Base-by-base conservation (phyloP, 2,329 filamentous ascomycete species). In the Aspergillus ustus region DNA sequence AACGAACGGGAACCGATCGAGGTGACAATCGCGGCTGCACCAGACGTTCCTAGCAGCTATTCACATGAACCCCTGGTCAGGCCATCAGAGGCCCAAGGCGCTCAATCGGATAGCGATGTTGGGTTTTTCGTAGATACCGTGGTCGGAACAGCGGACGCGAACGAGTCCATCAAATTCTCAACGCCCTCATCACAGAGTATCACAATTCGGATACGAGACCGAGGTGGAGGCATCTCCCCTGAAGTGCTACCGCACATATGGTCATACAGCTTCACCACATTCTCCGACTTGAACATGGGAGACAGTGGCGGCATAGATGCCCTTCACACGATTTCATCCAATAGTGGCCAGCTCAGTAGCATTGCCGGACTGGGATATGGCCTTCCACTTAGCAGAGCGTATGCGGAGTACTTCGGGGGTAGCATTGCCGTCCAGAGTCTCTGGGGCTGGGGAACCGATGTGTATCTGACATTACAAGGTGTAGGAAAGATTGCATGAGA, bases 231-330 rank as follows among this genome's bases (percentile, higher is more conserved):
- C 40, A 98, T 99, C 59, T 86, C 88, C 0, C 91, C 93, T 0
- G 91, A 93, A 17, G 89, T 95, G 29, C 80, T 95, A 37, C 88
- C 89, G 4, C 89, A 94, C 67, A 93, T 99, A 61, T 99, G 95
- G 93, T 93, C 93, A 7, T 99, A 98, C 76, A 95, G 91, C 65
- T 99, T 97, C 75, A 97, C 94, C 20, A 99, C 95, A 0, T 98
- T 98, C 77, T 89, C 87, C 60, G 91, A 92, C 22, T 84, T 89
- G 57, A 78, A 85, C 66, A 73, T 82, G 68, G 71, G 77, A 2
- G 78, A 86, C 64, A 82, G 86, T 60, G 77, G 80, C 15, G 83
- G 81, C 52, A 83, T 87, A 72, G 88, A 91, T 71, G 91, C 90
- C 0, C 79, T 97, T 64, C 90, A 89, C 70, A 88, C 89, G 4